Conservation (phyloP, 2,329 filamentous ascomycete species). For the Raffaelea deltoideospora region DNA sequence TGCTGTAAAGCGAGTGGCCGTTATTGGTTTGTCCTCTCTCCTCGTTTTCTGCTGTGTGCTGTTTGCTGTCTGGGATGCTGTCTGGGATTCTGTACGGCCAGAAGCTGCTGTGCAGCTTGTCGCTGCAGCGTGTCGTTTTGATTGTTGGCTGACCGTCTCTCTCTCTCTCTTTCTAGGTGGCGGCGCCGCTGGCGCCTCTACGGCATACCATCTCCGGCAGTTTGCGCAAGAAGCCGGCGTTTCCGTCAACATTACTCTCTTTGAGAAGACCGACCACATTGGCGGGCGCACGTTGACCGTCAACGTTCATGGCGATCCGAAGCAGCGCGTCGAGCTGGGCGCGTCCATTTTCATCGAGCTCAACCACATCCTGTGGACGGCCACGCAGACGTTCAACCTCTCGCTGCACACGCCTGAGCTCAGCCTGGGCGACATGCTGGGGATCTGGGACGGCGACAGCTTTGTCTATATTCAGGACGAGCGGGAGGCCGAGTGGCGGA, state of each 20-base stretch:
- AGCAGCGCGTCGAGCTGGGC: constrained; percentile 66
- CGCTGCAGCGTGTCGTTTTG: neutral
- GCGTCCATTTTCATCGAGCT: constrained; percentile 81
- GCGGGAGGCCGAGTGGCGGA: constrained; percentile 58
- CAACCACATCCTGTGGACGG: constrained; percentile 69
- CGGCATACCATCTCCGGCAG: constrained; percentile 67
- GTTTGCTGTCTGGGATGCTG: no score
- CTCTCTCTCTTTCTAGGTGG: constrained; percentile 43
- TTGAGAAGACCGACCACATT: constrained; percentile 62
- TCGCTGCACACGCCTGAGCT: constrained; percentile 29
- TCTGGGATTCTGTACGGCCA: no score
- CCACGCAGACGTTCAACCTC: constrained; percentile 58
- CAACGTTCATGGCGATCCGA: constrained; percentile 52
- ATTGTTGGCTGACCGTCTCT: neutral
- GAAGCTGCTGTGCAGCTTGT: neutral
- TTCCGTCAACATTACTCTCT: constrained; percentile 67
- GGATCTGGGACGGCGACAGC: constrained; percentile 67
- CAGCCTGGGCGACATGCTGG: constrained; percentile 42
- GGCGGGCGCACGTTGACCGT: constrained; percentile 83
- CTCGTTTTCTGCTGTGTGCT: neutral
- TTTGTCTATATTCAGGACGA: constrained; percentile 56
- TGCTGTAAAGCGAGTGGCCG: constrained; percentile 14
- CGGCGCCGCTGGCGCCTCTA: constrained; percentile 73
- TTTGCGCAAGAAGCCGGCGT: constrained; percentile 49
- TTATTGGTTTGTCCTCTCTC: constrained; percentile 11